A percentile compares a stretch with the other conserved stretches of the same genome.
Evolutionary conservation across 176 grass and related monocot species (phyloP).

Genomic region (Alloteropsis semialata): DNA sequence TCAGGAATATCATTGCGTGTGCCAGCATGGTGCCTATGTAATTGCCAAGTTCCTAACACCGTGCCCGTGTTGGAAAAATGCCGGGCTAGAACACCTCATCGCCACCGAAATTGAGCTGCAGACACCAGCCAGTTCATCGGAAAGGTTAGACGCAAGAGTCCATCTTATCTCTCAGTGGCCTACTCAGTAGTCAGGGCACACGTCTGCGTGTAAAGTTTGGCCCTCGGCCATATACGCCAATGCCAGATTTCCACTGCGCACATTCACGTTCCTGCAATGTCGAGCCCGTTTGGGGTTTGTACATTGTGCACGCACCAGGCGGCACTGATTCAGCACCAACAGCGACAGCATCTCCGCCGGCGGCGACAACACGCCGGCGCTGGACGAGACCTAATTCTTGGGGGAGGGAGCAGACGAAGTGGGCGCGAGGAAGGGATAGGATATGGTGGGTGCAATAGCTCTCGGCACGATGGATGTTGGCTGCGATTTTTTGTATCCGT

Average conservation of each 20-base stretch:
- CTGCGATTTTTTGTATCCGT: not conserved
- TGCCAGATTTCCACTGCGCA: not conserved
- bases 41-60: not conserved
- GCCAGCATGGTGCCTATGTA: slow-evolving; percentile 9
- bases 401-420: not conserved
- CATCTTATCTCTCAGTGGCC: not conserved
- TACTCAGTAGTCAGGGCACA: too few species aligned
- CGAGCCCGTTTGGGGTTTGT: not conserved
- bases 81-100: not conserved
- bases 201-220: not conserved
- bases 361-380: not conserved
- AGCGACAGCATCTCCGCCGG: slow-evolving; percentile 7
- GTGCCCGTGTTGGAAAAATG: not conserved
- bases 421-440: slow-evolving; percentile 3
- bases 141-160: not conserved
- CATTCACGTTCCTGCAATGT: not conserved
- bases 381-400: slow-evolving; percentile 5
- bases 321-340: slow-evolving; percentile 21
- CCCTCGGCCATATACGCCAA: not conserved
- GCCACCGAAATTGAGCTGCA: not conserved
- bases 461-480: slow-evolving; percentile 31
- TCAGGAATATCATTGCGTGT: not conserved
- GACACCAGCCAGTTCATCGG: not conserved
- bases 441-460: slow-evolving; percentile 23
- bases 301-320: not conserved